phyloP scores from a whole-genome alignment of 2,329 filamentous ascomycete species.

The Pyrenochaeta sp. region DNA sequence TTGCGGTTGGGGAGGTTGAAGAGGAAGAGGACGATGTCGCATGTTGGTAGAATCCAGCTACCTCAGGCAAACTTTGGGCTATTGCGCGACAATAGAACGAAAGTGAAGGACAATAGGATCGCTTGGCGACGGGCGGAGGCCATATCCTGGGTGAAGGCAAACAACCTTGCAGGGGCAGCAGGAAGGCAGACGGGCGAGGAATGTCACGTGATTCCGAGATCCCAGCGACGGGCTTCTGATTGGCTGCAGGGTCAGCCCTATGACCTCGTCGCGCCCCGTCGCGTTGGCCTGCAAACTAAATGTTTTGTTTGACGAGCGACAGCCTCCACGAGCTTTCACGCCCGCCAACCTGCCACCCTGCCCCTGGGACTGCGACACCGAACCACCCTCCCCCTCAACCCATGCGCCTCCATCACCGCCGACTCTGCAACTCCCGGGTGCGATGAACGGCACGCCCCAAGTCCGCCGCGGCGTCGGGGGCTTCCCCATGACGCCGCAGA shows the following conservation, averaged over 20 bases:
- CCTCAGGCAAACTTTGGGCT: too few species aligned
- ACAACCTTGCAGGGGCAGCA: constrained; percentile 1
- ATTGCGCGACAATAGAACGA: too few species aligned
- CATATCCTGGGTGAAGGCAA: constrained; percentile 14
- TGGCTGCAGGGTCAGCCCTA: constrained; percentile 23
- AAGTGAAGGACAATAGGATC: too few species aligned
- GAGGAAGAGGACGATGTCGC: too few species aligned
- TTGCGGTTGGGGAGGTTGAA: too few species aligned
- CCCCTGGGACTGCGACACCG: not conserved
- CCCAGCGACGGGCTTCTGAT: constrained; percentile 20
- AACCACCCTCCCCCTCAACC: constrained; percentile 3
- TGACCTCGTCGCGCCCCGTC: constrained; percentile 31
- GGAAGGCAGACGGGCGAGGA: not conserved
- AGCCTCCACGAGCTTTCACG: too few species aligned
- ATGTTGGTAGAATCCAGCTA: too few species aligned
- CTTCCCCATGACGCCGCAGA: constrained; percentile 77
- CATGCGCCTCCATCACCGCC: constrained; percentile 28
- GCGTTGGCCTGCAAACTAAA: constrained; percentile 24
- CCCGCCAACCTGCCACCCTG: constrained; percentile 8
- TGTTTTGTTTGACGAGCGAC: constrained; percentile 42
- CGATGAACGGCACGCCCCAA: constrained; percentile 82
- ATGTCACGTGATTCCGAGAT: constrained; percentile 19
- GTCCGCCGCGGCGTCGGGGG: constrained; percentile 75
- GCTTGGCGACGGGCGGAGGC: too few species aligned
- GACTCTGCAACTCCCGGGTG: constrained; percentile 55